phyloP scores from a whole-genome alignment of 2,329 filamentous ascomycete species.

The Microdochium trichocladiopsis region DNA sequence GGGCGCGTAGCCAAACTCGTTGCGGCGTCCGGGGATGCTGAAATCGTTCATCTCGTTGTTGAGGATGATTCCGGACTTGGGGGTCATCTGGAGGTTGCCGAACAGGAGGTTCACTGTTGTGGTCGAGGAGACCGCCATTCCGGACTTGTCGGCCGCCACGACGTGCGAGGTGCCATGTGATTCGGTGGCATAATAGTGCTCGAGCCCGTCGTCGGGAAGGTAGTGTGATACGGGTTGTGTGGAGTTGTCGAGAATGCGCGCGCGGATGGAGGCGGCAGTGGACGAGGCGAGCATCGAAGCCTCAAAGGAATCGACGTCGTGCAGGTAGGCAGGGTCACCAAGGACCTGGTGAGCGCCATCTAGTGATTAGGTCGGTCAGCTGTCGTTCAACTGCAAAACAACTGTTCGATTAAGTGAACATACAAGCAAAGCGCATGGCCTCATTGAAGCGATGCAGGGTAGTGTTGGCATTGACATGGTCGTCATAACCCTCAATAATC shows the following conservation, averaged over 20 bases:
- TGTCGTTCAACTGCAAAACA: not conserved
- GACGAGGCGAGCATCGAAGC: slow-evolving; percentile 55
- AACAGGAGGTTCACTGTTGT: slow-evolving; percentile 87
- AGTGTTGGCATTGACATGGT: slow-evolving; percentile 49
- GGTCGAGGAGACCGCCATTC: slow-evolving; percentile 73
- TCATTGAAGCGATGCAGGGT: slow-evolving; percentile 80
- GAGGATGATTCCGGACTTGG: slow-evolving; percentile 75
- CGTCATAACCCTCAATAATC: slow-evolving; percentile 69
- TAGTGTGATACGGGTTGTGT: slow-evolving; percentile 72
- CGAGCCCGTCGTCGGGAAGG: slow-evolving; percentile 39
- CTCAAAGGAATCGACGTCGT: slow-evolving; percentile 57
- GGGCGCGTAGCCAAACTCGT: slow-evolving; percentile 81
- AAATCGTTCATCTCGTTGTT: slow-evolving; percentile 75
- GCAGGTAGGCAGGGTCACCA: slow-evolving; percentile 73
- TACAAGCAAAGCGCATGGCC: slow-evolving; percentile 75
- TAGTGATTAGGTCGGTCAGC: not conserved
- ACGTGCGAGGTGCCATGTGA: slow-evolving; percentile 71
- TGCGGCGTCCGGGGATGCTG: slow-evolving; percentile 68
- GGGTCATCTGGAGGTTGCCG: slow-evolving; percentile 71
- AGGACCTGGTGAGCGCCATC: slow-evolving; percentile 69
- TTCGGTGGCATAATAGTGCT: slow-evolving; percentile 47
- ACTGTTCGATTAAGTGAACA: not conserved
- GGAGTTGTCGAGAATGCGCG: slow-evolving; percentile 61
- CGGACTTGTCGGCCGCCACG: slow-evolving; percentile 62
- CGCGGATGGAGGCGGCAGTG: slow-evolving; percentile 52